Percentiles rank a stretch among this genome's conserved stretches.
phyloP scores from a whole-genome alignment of 331 rosid species.

The Cucumis variabilis region DNA sequence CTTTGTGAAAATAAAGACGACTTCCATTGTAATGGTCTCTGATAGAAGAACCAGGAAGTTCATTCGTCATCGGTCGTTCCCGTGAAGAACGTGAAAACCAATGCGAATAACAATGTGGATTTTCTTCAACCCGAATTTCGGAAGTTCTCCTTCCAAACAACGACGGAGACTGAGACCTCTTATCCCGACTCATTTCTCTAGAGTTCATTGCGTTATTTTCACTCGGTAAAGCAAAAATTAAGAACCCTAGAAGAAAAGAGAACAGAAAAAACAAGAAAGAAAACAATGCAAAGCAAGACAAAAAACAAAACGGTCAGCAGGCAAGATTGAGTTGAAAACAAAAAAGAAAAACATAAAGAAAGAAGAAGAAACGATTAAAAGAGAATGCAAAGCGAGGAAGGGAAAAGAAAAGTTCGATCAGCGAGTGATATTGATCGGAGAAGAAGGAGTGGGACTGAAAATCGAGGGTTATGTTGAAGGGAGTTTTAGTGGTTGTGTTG shows the following conservation, averaged over 20 bases:
- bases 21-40: neutral
- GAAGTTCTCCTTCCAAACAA: neutral
- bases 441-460: neutral
- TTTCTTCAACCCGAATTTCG: neutral
- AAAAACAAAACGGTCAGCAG: neutral
- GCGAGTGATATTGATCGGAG: neutral
- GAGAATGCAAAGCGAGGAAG: neutral
- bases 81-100: conserved; percentile 8
- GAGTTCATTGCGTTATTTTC: neutral
- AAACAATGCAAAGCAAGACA: neutral
- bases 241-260: neutral
- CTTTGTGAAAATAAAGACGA: neutral
- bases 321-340: neutral
- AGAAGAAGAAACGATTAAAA: neutral
- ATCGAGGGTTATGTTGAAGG: neutral
- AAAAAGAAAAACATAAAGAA: neutral
- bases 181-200: neutral
- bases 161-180: neutral
- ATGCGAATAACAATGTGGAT: neutral
- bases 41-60: neutral
- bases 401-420: neutral
- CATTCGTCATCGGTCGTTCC: neutral
- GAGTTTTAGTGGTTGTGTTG: neutral
- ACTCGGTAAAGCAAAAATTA: neutral
- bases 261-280: neutral